These are phyloP conservation scores for Cladophialophora bantiana DNA, from an alignment of 2,329 filamentous ascomycete genomes.

Conservation along the genomic window DNA sequence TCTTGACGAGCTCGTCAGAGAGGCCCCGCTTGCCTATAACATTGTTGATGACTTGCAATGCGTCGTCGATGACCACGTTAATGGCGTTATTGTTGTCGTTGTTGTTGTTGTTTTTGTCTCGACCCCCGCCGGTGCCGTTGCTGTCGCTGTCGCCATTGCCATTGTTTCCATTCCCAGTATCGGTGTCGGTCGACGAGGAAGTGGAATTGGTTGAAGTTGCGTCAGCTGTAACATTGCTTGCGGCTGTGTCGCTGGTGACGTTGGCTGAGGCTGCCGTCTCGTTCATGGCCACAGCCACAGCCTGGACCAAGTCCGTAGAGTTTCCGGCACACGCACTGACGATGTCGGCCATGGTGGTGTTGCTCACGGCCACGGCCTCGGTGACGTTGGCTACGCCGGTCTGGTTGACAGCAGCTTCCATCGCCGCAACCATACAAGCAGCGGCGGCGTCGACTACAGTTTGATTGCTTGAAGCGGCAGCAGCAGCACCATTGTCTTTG, in stretches of 20 bases:
- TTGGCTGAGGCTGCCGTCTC: conserved; percentile 8
- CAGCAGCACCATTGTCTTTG: conserved; percentile 4
- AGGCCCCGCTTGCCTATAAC: conserved; percentile 17
- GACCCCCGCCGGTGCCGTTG: background rate
- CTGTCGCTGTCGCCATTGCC: conserved; percentile 8
- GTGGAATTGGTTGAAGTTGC: background rate
- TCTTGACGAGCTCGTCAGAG: background rate
- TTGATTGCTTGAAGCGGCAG: background rate
- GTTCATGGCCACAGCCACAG: conserved; percentile 16
- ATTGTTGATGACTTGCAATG: conserved; percentile 11
- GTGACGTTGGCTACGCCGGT: conserved; percentile 23
- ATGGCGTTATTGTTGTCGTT: background rate
- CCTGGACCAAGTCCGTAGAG: conserved; percentile 14
- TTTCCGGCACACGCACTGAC: conserved; percentile 17
- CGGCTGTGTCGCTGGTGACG: conserved; percentile 1
- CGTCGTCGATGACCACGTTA: conserved; percentile 19
- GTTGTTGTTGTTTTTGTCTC: background rate
- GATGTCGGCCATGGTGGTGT: conserved; percentile 21
- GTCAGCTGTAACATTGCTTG: background rate
- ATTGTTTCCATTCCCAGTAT: background rate
- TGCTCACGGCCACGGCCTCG: conserved; percentile 11
- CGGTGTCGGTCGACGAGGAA: background rate
- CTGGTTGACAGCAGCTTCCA: conserved; percentile 21
- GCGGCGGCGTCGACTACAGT: conserved; percentile 6
- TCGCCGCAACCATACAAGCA: conserved; percentile 17